Base-by-base conservation (phyloP, 257 asterid genomes). In the Paulownia fortunei region DNA sequence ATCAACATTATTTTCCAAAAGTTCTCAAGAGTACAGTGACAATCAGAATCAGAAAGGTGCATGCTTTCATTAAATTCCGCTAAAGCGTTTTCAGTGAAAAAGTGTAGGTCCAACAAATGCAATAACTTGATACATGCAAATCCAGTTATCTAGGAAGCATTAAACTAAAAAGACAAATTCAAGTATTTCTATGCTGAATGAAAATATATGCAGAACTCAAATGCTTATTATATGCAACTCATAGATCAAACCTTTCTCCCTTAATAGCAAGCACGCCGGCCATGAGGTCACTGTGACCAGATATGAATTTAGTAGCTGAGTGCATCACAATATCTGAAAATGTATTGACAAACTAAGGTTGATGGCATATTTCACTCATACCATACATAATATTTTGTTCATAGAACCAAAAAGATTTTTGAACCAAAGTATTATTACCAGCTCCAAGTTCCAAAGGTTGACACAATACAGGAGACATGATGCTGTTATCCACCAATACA, bases 401-500 rank as follows among this genome's bases (percentile, higher is more conserved):
- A 37, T 2, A n/a, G 54, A 59, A 23, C 39, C 4, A 49, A 32
- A 61, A 52, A n/a, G n/a, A 18, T 78, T 10, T 18, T 62, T 2
- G 32, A 39, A 74, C 52, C 30, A 37, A 26, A 18, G 51, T 11
- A 27, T 76, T 65, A 12, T 58, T n/a, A n/a, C n/a, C n/a, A n/a
- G n/a, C n/a, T n/a, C n/a, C n/a, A n/a, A n/a, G n/a, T n/a, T n/a
- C n/a, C 82, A 91, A 83, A 18, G 97, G 97, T 65, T 44, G 88
- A 83, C 83, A 91, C 58, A 91, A 46, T 49, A 89, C 94, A 5
- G 92, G 87, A 61, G 97, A 91, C 97, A 91, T 88, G 78, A 91
- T 91, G 87, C 92, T 91, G 79, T 91, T 91, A 82, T 91, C 97
- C 63, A 91, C 97, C 90, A 91, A 78, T 41, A 91, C 89, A 67